Base-by-base conservation (phyloP, 2,329 filamentous ascomycete species). In the Thielaviopsis musarum region DNA sequence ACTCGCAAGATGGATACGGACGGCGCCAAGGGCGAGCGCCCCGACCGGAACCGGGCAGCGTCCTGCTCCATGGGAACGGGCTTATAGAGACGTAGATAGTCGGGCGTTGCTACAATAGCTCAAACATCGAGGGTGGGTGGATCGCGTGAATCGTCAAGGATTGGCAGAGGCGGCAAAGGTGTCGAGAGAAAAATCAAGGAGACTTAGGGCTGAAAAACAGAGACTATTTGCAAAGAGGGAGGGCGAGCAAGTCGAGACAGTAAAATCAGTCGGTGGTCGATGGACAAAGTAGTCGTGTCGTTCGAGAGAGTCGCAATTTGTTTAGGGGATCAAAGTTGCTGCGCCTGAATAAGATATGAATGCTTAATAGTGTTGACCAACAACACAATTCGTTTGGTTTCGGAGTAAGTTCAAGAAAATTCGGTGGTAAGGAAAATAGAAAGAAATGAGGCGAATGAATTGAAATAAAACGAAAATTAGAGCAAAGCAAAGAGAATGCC, bases 1-100 rank as follows among this genome's bases (percentile, higher is more conserved):
- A 72, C 73, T 64, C 78, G 73, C 60, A 83, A 72, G 63, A 75
- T 74, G 65, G 73, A 70, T 64, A 82, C 74, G 63, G 74, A 53
- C 3, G 54, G 51, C 24, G 54, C 38, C 57, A 59, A 38, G 51
- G 60, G 57, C 45, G 56, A 58, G 24, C 49, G 56, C 45, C 59
- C 56, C n/a, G 52, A 59, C 28, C 57, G 45, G 34, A 38, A 34
- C 24, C 28, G 54, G 28, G 54, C 15, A 45, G n/a, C 30, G 22
- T 52, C 52, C 21, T 45, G 52, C 38, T 53, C 49, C 59, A 61
- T 61, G 51, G 26, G 10, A 28, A 38, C 45, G 38, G 55, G 49
- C 28, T n/a, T 54, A 30, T 61, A 26, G 30, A 54, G 51, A 56
- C 59, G 51, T 28, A 58, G 55, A 48, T 49, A 52, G 56, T 22